Base-by-base conservation (phyloP, 2,329 filamentous ascomycete genomes). In the Cadophora luteo-olivacea region DNA sequence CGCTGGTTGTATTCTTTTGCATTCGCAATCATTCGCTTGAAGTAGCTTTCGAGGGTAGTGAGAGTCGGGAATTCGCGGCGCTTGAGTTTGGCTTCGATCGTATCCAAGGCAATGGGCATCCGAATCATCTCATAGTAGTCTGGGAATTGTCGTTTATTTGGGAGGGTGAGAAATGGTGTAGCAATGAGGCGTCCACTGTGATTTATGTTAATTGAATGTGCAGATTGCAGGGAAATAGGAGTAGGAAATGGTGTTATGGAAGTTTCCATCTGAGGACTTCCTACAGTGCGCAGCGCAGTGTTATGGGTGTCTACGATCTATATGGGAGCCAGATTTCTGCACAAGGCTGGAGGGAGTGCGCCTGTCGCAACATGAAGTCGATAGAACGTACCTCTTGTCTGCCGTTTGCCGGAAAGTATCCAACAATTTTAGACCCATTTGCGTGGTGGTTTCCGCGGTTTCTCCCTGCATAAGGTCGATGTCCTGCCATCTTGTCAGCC, bases 11-110 rank as follows among this genome's bases (percentile, higher is more conserved):
- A 96, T 65, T 93, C 89, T 79, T 97, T 97, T 45, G 92, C 92
- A 77, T 97, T 97, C 72, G 89, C 86, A 66, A 97, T 91, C 85
- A 97, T 92, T 71, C 93, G 90, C 82, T 96, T 97, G 77, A 95
- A 87, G 78, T 94, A 94, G 76, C 91, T 90, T 79, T 97, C 94
- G 14, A 97, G 82, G 61, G 90, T 85, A 6, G 92, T 89, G 61
- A 97, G 84, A 63, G 82, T 91, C 16, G 85, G 78, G 77, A 97
- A 97, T 72, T 89, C 86, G 74, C 87, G 83, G 61, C 87, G 84
- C 64, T 87, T 85, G 62, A 97, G 84, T 79, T 93, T 95, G 57
- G 84, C 84, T 82, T 97, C 92, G 69, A 97, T 91, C 1, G 86
- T 90, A 73, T 91, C 86, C 57, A 97, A 83, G 0, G 93, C 92